phyloP scores from a whole-genome alignment of 768 basidiomycete species.

The Plicaturopsis crispa region DNA sequence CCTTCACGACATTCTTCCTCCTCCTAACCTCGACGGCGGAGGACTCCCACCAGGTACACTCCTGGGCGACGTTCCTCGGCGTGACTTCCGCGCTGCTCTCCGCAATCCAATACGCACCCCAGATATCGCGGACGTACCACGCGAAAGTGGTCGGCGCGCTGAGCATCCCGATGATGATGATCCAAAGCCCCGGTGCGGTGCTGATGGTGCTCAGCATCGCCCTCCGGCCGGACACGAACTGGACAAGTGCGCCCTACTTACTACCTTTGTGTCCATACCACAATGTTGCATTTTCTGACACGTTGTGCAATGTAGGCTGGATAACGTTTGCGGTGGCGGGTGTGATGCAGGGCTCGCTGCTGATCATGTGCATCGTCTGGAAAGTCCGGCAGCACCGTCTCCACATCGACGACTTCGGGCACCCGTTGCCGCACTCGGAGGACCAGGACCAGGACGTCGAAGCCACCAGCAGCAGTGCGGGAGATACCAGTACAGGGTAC shows the following conservation, averaged over 20 bases:
- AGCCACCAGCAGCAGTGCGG: background rate
- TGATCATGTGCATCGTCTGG: slow-evolving; percentile 84
- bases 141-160: slow-evolving; percentile 83
- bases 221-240: slow-evolving; percentile 73
- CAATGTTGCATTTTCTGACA: background rate
- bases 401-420: slow-evolving; percentile 87
- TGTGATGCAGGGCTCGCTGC: slow-evolving; percentile 72
- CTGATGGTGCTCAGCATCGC: slow-evolving; percentile 84
- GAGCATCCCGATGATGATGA: slow-evolving; percentile 92
- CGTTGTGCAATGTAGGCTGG: slow-evolving; percentile 47
- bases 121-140: slow-evolving; percentile 72
- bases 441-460: slow-evolving; percentile 53
- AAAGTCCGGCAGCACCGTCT: slow-evolving; percentile 68
- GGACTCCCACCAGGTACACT: slow-evolving; percentile 22
- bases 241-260: slow-evolving; percentile 79
- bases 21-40: slow-evolving; percentile 35
- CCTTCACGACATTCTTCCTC: slow-evolving; percentile 56
- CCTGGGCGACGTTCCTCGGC: slow-evolving; percentile 86
- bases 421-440: slow-evolving; percentile 49
- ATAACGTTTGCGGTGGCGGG: slow-evolving; percentile 76
- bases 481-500: background rate
- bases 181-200: slow-evolving; percentile 86
- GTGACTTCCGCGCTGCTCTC: slow-evolving; percentile 73
- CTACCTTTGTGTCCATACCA: background rate
- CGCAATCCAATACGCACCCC: slow-evolving; percentile 82